These are phyloP conservation scores for Climacium dendroides DNA, from an alignment of 225 moss, liverwort and hornwort species.

Conservation along the genomic window DNA sequence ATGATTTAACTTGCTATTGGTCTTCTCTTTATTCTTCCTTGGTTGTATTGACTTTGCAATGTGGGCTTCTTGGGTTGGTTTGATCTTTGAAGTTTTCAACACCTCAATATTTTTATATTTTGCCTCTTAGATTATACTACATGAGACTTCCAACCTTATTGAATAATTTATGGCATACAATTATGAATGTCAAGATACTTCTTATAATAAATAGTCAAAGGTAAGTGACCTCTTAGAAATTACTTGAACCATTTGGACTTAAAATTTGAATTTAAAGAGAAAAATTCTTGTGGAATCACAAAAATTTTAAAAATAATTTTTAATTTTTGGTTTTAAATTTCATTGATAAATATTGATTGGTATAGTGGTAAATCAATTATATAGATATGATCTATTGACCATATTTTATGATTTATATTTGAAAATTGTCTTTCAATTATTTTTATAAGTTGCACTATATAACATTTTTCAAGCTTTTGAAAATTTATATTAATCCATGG, in stretches of 20 bases:
- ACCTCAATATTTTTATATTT: neutral
- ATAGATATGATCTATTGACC: neutral
- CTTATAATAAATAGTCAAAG: neutral
- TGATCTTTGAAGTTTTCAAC: neutral
- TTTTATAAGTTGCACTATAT: neutral
- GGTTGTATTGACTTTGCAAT: neutral
- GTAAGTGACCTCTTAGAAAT: neutral
- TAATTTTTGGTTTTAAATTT: neutral
- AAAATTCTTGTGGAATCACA: fast-evolving
- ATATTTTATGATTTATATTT: neutral
- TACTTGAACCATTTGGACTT: neutral
- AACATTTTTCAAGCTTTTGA: neutral
- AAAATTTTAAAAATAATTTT: neutral
- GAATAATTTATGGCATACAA: too few relatives aligned
- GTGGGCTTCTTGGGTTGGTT: neutral
- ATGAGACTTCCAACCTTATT: neutral
- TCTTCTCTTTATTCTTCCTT: neutral
- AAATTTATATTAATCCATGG: neutral
- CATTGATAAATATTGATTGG: neutral
- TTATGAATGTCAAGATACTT: neutral
- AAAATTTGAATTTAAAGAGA: neutral
- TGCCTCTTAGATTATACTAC: too few relatives aligned
- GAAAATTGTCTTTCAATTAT: too few relatives aligned
- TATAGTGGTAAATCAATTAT: neutral
- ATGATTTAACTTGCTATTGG: neutral